Conservation (phyloP, 1,284 basidiomycete genomes). For the Rhodotorula mucilaginosa region DNA sequence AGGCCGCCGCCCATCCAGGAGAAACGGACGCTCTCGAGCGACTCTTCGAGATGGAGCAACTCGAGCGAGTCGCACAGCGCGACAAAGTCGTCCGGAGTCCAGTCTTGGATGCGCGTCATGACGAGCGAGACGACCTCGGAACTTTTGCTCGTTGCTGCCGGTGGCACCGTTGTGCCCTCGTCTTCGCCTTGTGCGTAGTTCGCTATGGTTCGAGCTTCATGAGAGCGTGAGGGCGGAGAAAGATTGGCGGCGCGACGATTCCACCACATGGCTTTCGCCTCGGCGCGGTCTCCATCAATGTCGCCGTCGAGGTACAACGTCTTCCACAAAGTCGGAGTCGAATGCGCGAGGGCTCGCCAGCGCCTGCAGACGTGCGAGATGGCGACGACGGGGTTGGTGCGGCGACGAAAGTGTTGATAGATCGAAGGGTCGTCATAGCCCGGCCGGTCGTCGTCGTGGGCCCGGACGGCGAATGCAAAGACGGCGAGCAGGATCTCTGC, state of each 20-base stretch:
- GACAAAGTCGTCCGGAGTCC: constrained; percentile 1
- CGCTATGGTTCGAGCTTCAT: neutral
- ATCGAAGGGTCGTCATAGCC: neutral
- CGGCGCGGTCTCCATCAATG: neutral
- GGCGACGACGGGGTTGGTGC: constrained; percentile 13
- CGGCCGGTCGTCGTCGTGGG: neutral
- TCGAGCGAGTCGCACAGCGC: constrained; percentile 20
- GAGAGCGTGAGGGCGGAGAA: neutral
- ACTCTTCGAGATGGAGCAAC: neutral
- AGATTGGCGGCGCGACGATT: neutral
- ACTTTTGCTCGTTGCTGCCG: neutral
- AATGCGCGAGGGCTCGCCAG: neutral
- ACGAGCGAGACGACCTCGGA: constrained; percentile 1
- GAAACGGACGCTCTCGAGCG: neutral
- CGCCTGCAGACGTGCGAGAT: constrained; percentile 1
- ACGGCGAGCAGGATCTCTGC: constrained; percentile 21
- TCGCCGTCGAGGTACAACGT: constrained; percentile 17
- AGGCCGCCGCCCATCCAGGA: constrained; percentile 14
- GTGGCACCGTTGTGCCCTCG: neutral
- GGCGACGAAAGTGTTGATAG: neutral
- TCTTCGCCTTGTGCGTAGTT: neutral
- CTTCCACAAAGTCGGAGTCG: neutral
- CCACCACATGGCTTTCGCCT: constrained; percentile 16
- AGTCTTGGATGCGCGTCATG: constrained; percentile 10
- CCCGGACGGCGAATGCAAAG: constrained; percentile 3